Evolutionary conservation across 306 rosid genomes (phyloP), one percentile per base, ranked within the genome.

Genomic region (Lathyrus sativus): DNA sequence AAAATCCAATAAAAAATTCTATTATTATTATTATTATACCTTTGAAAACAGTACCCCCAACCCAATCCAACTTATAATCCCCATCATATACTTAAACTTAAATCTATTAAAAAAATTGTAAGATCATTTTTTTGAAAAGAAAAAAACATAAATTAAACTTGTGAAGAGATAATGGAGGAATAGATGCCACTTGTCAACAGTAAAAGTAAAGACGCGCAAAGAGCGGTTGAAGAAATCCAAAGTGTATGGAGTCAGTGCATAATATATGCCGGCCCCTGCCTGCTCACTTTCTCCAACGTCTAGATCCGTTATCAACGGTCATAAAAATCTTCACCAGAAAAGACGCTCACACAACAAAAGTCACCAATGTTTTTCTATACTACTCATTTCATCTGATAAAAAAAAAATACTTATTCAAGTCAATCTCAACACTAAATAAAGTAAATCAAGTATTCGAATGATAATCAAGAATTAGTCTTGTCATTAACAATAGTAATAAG

Each of bases 171-270:
- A 35, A 2, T 35, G 39, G 9, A 35, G 2, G 39, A 33, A 35
- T 35, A 7, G n/a, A 70, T 17, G 74, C 50, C 68, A 71, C 61
- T 28, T 60, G 68, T 35, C 1, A 35, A 49, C 28, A 19, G 7
- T 1, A 38, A 11, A 0, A 45, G 18, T 5, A 60, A 18, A 29
- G 24, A 60, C 37, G 42, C 49, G 61, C 41, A 71, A 46, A 55
- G 13, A 68, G 63, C 83, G 72, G 79, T 81, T 72, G 81, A 75
- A 66, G 15, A 14, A 28, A 75, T 84, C 83, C 60, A 75, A 74
- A 71, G 81, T 54, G 76, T 65, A 55, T 10, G 0, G 1, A 48
- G 14, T 5, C n/a, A 56, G 31, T 37, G 22, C 56, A 29, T 66
- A 48, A 14, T 1, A 2, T 10, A 15, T 17, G 74, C 49, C 62